Percentiles rank a stretch among this genome's conserved stretches.
Conservation (phyloP, 768 basidiomycete species). For the Dentipellis sp. region DNA sequence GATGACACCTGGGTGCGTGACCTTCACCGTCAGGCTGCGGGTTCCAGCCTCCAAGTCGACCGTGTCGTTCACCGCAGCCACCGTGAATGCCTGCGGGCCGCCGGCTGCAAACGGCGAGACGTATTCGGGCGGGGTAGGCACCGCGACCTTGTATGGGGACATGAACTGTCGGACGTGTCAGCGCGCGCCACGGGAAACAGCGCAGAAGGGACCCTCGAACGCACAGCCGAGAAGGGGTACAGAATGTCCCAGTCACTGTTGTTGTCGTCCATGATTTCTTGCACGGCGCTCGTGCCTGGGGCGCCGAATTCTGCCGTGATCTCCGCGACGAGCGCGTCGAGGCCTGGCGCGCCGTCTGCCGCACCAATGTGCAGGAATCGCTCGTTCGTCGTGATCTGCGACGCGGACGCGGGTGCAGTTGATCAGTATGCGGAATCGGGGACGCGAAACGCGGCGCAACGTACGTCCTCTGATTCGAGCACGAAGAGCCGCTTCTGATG, state of each 20-base stretch:
- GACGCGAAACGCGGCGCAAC: conserved; percentile 15
- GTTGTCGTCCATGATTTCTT: conserved; percentile 59
- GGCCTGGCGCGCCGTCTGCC: conserved; percentile 78
- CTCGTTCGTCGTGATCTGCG: conserved; percentile 60
- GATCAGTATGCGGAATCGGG: no score
- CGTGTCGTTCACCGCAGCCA: conserved; percentile 49
- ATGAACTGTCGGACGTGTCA: conserved; percentile 50
- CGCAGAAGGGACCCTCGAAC: conserved; percentile 12
- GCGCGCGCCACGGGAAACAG: neutral
- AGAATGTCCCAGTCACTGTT: conserved; percentile 86
- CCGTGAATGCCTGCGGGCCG: conserved; percentile 32
- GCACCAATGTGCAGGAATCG: conserved; percentile 73
- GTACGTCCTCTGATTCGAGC: conserved; percentile 78
- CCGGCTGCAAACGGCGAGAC: conserved; percentile 15
- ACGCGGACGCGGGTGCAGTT: neutral
- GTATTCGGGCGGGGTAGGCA: conserved; percentile 35
- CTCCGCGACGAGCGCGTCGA: conserved; percentile 47
- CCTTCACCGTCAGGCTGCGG: conserved; percentile 55
- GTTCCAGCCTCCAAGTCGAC: conserved; percentile 50
- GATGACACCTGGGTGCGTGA: conserved; percentile 75
- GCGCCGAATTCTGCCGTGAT: conserved; percentile 56
- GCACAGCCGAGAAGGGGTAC: conserved; percentile 71
- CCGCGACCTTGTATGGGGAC: conserved; percentile 69
- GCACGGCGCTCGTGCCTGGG: conserved; percentile 27
- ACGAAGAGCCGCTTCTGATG: conserved; percentile 87